Percentiles rank a stretch among this genome's conserved stretches.
Evolutionary conservation across 352 stramenopile genomes (phyloP).

Genomic region (Peronospora destructor): DNA sequence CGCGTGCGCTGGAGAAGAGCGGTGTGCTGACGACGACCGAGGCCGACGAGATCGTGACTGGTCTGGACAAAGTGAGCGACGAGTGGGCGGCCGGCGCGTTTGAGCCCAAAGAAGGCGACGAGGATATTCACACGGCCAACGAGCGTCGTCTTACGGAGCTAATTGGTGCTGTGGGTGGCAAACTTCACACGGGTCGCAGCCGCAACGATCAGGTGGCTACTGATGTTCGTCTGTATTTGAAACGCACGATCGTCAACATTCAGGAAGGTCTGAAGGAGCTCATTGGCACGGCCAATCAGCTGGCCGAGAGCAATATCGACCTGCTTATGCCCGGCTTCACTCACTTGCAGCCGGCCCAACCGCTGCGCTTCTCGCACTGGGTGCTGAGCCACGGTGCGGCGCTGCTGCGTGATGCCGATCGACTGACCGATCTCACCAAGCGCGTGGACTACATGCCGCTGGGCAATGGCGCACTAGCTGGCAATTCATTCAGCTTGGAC

Average conservation of each 20-base stretch:
- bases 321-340: conserved; percentile 98
- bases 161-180: conserved; percentile 93
- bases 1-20: conserved; percentile 80
- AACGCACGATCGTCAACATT: conserved; percentile 54
- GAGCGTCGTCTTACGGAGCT: conserved; percentile 97
- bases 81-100: conserved; percentile 50
- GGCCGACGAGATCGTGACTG: conserved; percentile 30
- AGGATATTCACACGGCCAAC: conserved; percentile 99
- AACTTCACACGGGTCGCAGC: conserved; percentile 94
- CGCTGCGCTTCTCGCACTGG: conserved; percentile 98
- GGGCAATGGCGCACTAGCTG: conserved; percentile 93
- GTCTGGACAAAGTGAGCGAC: conserved; percentile 27
- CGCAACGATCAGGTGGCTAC: conserved; percentile 98
- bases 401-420: conserved; percentile 90
- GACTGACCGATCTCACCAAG: conserved; percentile 90
- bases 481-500: conserved; percentile 97
- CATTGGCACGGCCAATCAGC: conserved; percentile 79
- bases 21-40: conserved; percentile 92
- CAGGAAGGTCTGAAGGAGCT: conserved; percentile 88
- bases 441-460: conserved; percentile 95
- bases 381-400: conserved; percentile 93
- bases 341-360: conserved; percentile 96
- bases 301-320: conserved; percentile 90
- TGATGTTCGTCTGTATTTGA: conserved; percentile 94
- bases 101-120: conserved; percentile 89